Evolutionary conservation across 2,329 filamentous ascomycete species (phyloP), one percentile per base, ranked within the genome.

Genomic region (Fusarium nygamai): DNA sequence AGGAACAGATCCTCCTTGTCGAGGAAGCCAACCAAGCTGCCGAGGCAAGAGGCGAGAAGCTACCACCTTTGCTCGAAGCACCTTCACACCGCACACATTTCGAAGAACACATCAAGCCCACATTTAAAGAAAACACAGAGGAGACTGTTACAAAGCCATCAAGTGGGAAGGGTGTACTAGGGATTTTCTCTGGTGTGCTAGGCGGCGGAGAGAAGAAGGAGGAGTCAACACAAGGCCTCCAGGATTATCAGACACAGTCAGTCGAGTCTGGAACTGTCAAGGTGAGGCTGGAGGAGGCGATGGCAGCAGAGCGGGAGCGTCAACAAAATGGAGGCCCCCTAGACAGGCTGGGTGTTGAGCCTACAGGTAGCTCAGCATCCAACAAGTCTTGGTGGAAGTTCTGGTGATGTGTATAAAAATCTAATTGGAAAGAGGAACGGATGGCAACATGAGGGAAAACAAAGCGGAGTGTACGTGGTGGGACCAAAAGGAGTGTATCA

Each of bases 1-100:
- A 87, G 50, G 88, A 89, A 53, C 89, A 91, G 80, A 84, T 87
- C 58, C 78, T 82, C 38, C 84, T 90, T 64, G 89, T 91, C 57
- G 89, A 91, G 75, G 88, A 89, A 63, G 87, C 88, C 69, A 87
- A 88, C 74, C 84, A 81, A 65, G 82, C 84, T 54, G 87, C 88
- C 65, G 83, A 85, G 68, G 80, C 83, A 59, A 78, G 80, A 62
- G 86, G 85, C 74, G 79, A 83, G 78, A 84, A 86, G 76, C 79
- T 90, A 53, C 88, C 88, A 9, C 85, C 86, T 34, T 82, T 90
- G 38, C 85, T 91, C 29, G 84, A 84, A 20, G 79, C 85, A 1
- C 86, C 88, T 5, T 79, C 81, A 58, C 82, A 83, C 75, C 77
- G 80, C 61, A 82, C 80, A 60, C 79, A 81, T 61, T 82, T 82